Conservation (phyloP, 148 eudicot genomes). For the Silene uniflora region DNA sequence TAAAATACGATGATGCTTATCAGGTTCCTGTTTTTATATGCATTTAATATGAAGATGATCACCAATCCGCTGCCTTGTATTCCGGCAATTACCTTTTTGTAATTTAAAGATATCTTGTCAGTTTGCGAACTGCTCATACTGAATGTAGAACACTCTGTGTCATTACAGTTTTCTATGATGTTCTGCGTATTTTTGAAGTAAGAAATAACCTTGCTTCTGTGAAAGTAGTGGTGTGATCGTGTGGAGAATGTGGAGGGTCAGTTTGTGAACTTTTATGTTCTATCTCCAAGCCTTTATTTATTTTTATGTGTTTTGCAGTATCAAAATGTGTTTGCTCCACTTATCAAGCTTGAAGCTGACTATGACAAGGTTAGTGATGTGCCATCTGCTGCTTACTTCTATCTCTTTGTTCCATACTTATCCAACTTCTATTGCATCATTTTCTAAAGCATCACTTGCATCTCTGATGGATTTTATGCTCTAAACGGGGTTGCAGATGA, state of each 20-base stretch:
- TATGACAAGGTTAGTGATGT: conserved; percentile 74
- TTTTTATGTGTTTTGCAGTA: conserved; percentile 53
- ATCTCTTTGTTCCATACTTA: background rate
- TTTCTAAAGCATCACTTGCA: background rate
- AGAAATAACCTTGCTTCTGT: background rate
- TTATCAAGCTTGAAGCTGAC: conserved; percentile 98
- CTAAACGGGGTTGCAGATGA: conserved; percentile 54
- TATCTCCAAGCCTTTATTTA: background rate
- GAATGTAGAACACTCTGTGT: background rate
- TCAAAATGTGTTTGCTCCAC: conserved; percentile 98
- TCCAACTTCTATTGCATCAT: background rate
- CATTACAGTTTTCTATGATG: background rate
- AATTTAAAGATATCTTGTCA: background rate
- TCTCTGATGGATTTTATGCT: background rate
- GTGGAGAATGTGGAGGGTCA: background rate
- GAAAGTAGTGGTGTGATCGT: background rate
- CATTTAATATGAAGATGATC: background rate
- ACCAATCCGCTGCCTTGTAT: background rate
- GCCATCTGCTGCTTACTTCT: background rate
- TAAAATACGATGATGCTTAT: conserved; percentile 92
- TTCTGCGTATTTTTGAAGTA: background rate
- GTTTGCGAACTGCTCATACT: background rate
- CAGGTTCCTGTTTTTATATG: conserved; percentile 42
- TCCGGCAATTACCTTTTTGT: background rate
- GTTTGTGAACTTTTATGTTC: background rate